Percentiles rank a stretch among this genome's conserved stretches.
These are phyloP conservation scores for Wallacemonas sp. DNA, from an alignment of 208 protist species.

Conservation along the genomic window DNA sequence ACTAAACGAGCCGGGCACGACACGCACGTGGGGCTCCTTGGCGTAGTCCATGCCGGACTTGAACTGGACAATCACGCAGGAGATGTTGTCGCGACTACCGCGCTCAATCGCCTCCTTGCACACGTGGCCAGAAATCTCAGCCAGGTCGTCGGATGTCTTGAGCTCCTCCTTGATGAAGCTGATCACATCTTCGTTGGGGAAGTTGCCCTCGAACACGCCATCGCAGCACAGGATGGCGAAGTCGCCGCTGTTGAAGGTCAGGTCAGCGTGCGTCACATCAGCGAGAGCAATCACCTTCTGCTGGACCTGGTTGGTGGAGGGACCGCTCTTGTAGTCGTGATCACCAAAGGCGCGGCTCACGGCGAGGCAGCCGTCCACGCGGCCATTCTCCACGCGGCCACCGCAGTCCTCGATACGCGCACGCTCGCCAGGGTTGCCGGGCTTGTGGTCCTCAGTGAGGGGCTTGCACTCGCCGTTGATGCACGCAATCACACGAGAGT, in stretches of 20 bases:
- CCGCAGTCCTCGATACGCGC: slow-evolving; percentile 89
- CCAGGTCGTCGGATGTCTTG: slow-evolving; percentile 67
- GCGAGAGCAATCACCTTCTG: slow-evolving; percentile 92
- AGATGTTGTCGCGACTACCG: slow-evolving; percentile 92
- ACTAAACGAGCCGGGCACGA: slow-evolving; percentile 84
- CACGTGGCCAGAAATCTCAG: slow-evolving; percentile 79
- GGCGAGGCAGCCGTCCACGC: slow-evolving; percentile 93
- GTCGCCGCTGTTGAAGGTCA: slow-evolving; percentile 72
- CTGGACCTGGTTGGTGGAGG: slow-evolving; percentile 55
- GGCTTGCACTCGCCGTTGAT: slow-evolving; percentile 77
- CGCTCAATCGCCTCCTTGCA: slow-evolving; percentile 90
- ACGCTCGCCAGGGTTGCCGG: slow-evolving; percentile 85
- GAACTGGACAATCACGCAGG: slow-evolving; percentile 92
- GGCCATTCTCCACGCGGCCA: slow-evolving; percentile 91
- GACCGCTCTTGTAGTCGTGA: slow-evolving; percentile 91
- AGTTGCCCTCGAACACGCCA: slow-evolving; percentile 92
- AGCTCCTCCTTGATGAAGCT: slow-evolving; percentile 85
- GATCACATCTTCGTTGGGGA: slow-evolving; percentile 91
- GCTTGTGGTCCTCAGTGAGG: slow-evolving; percentile 96
- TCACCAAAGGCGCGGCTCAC: slow-evolving; percentile 95
- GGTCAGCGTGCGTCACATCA: slow-evolving; percentile 76
- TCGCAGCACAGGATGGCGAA: slow-evolving; percentile 93
- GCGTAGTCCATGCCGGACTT: slow-evolving; percentile 76
- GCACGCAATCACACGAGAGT: slow-evolving; percentile 89
- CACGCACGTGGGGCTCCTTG: slow-evolving; percentile 54